Percentiles rank a stretch among this genome's conserved stretches.
phyloP scores from a whole-genome alignment of 2,329 filamentous ascomycete species.

The Orbilia javanica region DNA sequence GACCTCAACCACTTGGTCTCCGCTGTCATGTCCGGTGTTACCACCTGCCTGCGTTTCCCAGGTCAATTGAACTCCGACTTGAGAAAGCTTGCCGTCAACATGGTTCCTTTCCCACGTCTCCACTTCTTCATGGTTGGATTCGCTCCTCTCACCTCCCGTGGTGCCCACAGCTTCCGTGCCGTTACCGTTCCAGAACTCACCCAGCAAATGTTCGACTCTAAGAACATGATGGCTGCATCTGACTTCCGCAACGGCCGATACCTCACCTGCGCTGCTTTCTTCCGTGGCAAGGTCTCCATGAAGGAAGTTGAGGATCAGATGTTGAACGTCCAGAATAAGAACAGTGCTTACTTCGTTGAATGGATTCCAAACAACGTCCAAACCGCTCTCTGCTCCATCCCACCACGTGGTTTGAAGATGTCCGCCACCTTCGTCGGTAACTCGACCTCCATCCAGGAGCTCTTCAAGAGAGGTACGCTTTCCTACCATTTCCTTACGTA shows the following conservation, averaged over 20 bases:
- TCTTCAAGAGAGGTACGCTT: constrained; percentile 85
- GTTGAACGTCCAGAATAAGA: constrained; percentile 99
- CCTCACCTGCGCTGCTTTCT: constrained; percentile 99
- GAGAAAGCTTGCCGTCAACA: constrained; percentile 99
- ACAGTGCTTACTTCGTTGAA: constrained; percentile 99
- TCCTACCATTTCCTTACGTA: background rate
- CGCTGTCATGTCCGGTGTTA: constrained; percentile 99
- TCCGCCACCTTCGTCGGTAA: constrained; percentile 99
- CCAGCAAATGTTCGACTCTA: constrained; percentile 99
- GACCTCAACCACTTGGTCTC: constrained; percentile 99
- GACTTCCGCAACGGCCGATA: constrained; percentile 99
- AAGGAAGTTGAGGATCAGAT: constrained; percentile 99
- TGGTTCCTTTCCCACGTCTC: constrained; percentile 99
- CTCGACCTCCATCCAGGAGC: constrained; percentile 99
- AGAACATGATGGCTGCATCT: constrained; percentile 99
- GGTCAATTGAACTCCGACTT: constrained; percentile 99
- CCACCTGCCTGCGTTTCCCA: constrained; percentile 98
- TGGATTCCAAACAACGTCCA: constrained; percentile 99
- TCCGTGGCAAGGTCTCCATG: constrained; percentile 99
- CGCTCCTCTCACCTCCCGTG: constrained; percentile 93
- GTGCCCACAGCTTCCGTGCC: constrained; percentile 94
- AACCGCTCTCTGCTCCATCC: constrained; percentile 98
- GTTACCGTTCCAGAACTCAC: constrained; percentile 98
- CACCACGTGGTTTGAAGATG: constrained; percentile 98
- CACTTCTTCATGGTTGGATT: constrained; percentile 99